These are phyloP conservation scores for Coniochaeta sp. DNA, from an alignment of 2,329 filamentous ascomycete species.

Conservation along the genomic window DNA sequence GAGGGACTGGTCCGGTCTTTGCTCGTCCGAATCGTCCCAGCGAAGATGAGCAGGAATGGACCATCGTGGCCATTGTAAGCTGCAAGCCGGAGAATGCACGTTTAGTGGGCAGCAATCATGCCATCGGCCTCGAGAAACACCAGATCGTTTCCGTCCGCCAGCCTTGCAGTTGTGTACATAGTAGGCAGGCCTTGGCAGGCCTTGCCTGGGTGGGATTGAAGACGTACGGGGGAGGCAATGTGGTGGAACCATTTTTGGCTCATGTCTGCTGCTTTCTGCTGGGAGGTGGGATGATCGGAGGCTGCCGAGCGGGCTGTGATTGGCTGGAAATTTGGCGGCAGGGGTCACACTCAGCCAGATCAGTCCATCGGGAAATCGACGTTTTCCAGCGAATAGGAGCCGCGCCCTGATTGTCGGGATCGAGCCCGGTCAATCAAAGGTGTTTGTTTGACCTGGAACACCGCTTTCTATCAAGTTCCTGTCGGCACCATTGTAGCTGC, in stretches of 20 bases:
- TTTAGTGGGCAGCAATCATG: not conserved
- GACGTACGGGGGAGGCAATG: not conserved
- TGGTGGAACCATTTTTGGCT: not conserved
- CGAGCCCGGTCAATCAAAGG: not conserved
- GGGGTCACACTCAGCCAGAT: not conserved
- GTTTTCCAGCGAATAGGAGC: not conserved
- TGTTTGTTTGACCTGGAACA: not conserved
- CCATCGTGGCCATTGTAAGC: not conserved
- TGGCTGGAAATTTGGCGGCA: not conserved
- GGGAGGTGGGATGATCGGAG: not conserved
- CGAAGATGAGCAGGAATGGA: not conserved
- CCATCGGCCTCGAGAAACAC: not conserved
- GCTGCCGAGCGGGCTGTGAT: not conserved
- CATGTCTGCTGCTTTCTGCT: not conserved
- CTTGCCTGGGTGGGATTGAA: not conserved
- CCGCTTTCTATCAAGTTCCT: not conserved
- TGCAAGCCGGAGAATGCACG: not conserved
- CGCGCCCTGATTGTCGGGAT: not conserved
- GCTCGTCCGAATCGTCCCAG: not conserved
- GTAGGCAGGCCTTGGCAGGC: not conserved
- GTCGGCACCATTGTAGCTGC: not conserved
- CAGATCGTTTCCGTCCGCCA: not conserved
- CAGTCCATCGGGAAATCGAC: not conserved
- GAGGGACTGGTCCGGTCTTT: not conserved
- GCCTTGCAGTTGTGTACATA: not conserved